These are phyloP conservation scores for Glebionis coronaria DNA, from an alignment of 129 eudicot species.

Conservation along the genomic window DNA sequence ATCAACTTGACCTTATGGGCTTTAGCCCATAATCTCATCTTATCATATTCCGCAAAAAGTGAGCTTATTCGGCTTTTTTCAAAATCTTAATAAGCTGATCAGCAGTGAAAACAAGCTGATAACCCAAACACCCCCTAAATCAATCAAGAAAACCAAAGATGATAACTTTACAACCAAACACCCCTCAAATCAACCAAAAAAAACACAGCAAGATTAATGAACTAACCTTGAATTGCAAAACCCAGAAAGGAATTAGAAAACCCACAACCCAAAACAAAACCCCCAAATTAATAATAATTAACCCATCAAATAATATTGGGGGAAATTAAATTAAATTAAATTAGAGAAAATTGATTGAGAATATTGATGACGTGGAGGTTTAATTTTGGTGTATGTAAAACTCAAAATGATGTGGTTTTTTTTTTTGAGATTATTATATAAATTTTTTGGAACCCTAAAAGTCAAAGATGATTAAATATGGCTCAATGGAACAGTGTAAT, in stretches of 20 bases:
- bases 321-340: conserved; percentile 3
- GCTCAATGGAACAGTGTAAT: conserved; percentile 23
- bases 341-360: background rate
- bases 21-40: too few species aligned
- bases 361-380: conserved; percentile 19
- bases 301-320: conserved; percentile 32
- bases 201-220: conserved; percentile 8
- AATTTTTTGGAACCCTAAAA: conserved; percentile 13
- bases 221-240: conserved; percentile 29
- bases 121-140: background rate
- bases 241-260: conserved; percentile 30
- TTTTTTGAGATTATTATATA: conserved; percentile 25
- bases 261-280: conserved; percentile 3
- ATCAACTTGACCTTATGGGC: too few species aligned
- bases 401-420: conserved; percentile 31
- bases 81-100: too few species aligned
- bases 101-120: conserved; percentile 13
- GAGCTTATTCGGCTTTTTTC: too few species aligned
- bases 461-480: conserved; percentile 33
- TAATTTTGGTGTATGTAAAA: conserved; percentile 13
- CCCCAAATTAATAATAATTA: too few species aligned
- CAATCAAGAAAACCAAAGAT: too few species aligned
- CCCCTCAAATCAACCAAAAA: background rate
- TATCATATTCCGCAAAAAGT: too few species aligned
- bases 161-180: too few species aligned